Evolutionary conservation across 768 basidiomycete species (phyloP), one percentile per base, ranked within the genome.

Genomic region (Mycena albidolilacea): DNA sequence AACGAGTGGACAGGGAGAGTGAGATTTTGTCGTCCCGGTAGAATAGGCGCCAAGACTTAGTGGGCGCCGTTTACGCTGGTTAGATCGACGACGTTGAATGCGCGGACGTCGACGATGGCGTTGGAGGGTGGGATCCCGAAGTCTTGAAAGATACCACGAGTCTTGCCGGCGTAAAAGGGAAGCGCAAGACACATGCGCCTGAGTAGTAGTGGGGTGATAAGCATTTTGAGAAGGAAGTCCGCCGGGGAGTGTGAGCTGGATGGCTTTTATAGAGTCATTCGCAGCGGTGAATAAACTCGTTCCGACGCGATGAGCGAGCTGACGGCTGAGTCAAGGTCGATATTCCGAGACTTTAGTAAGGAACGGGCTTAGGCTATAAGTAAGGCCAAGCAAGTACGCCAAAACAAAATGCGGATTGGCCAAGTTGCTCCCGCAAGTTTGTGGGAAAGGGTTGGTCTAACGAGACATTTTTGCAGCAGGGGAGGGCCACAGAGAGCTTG

Each of bases 51-150:
- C 17, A 58, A 58, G 35, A 58, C 15, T 3, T 17, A 0, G 11
- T 62, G 44, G 15, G 48, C 35, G 52, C 10, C 23, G n/a, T 52
- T 61, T 0, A 48, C 39, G 64, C 48, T 0, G 38, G 43, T 52
- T 2, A 57, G 10, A 44, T 17, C 57, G 1, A 35, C 74, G 15
- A 66, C 48, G 14, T 75, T 65, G 48, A 75, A 67, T 10, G 64
- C 71, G 4, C 44, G 44, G 58, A 75, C 69, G 3, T 54, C 39
- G 64, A 75, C 75, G 3, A 60, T 70, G 1, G 64, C 44, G 19
- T n/a, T 39, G 1, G 72, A 74, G 7, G 44, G 5, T 0, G 72
- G 66, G 39, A 74, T 76, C 5, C 67, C 71, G 3, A 61, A 50
- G 37, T 71, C 64, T 5, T 23, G 30, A 54, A 50, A 52, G 37